Evolutionary conservation across 1,284 basidiomycete genomes (phyloP), one percentile per base, ranked within the genome.

Genomic region (Singerocomus inundabilis): DNA sequence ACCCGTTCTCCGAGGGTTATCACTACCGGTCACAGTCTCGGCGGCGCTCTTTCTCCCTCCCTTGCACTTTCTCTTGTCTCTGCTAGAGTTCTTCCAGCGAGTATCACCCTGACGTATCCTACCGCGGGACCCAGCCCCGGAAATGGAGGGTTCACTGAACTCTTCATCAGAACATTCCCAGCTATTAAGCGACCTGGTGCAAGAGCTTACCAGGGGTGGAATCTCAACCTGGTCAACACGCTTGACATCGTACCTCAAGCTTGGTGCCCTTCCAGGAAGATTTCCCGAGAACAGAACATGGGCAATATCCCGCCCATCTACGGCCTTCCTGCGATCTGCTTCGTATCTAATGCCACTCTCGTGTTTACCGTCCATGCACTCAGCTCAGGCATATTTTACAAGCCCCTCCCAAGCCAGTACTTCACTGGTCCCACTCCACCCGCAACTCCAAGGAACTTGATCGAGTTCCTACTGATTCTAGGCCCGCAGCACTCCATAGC

Each of bases 161-260:
- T 43, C 28, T 58, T 58, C 18, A 5, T 5, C 4, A 1, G 26
- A 4, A 49, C 28, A 12, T 42, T 56, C n/a, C 56, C 56, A 1
- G 1, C 44, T 15, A 26, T 30, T 25, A 36, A 34, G 40, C 9
- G 31, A 10, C 5, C 15, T 12, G n/a, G n/a, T 4, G 18, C 26
- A 5, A 1, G 16, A 12, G 30, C 34, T 21, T 56, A 56, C 36
- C 26, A 54, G 18, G 49, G 44, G 18, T 57, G 56, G 56, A 58
- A 56, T 37, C 44, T 35, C 25, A 56, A 56, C 37, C 37, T 58
- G 18, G 47, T 58, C 31, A 12, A 45, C 55, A 21, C 55, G 49
- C 26, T 45, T n/a, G n/a, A n/a, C n/a, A n/a, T n/a, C n/a, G n/a
- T n/a, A n/a, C n/a, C n/a, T n/a, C n/a, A n/a, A n/a, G n/a, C n/a